Conservation (phyloP, 140 eudicot species). For the Ambrosia hybrid region DNA sequence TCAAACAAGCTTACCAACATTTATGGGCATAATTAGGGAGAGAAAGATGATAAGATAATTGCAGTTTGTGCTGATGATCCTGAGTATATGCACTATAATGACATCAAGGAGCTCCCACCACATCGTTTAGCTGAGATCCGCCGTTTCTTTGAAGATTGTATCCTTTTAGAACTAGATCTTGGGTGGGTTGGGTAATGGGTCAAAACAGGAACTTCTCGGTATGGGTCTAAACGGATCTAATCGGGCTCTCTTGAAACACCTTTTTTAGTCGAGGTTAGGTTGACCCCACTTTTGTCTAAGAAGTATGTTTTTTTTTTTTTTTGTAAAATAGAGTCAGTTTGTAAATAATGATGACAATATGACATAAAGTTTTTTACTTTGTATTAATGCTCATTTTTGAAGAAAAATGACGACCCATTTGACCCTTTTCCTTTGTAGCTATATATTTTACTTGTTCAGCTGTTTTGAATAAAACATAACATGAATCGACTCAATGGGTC, state of each 20-base stretch:
- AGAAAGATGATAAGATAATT: conserved; percentile 86
- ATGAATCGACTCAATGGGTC: background rate
- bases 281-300: background rate
- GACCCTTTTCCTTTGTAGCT: background rate
- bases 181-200: background rate
- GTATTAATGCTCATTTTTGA: background rate
- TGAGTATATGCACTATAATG: conserved; percentile 62
- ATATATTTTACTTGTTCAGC: background rate
- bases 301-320: background rate
- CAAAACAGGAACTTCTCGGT: background rate
- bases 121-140: conserved; percentile 96
- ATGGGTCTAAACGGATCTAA: background rate
- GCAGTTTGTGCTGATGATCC: conserved; percentile 98
- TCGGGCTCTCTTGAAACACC: background rate
- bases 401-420: background rate
- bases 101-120: conserved; percentile 91
- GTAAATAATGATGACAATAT: background rate
- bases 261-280: background rate
- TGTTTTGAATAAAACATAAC: conserved; percentile 1
- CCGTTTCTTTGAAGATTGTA: conserved; percentile 93
- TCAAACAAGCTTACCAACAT: conserved; percentile 15
- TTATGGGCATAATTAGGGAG: conserved; percentile 46
- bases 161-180: conserved; percentile 40
- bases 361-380: background rate
- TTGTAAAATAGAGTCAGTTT: background rate